Conservation (phyloP, 1,139 yeast species). For the Yamadazyma kanchanaburiensis region DNA sequence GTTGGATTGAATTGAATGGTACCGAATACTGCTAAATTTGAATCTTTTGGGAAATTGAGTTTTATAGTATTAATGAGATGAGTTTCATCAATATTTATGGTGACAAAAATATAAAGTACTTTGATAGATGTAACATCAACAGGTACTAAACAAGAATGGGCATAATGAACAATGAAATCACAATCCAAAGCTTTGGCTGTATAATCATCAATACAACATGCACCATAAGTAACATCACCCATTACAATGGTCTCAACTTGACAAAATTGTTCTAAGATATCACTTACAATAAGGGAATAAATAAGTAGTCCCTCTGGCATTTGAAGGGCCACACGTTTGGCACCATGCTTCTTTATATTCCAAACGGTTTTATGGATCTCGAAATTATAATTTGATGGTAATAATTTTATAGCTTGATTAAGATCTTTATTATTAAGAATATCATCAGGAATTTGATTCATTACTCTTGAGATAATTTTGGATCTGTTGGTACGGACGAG, state of each 20-base stretch:
- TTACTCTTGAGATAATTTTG: conserved; percentile 51
- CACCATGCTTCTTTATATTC: conserved; percentile 74
- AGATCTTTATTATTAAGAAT: conserved; percentile 75
- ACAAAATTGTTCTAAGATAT: conserved; percentile 89
- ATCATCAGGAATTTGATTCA: conserved; percentile 89
- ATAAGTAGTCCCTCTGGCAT: conserved; percentile 96
- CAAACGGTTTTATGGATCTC: conserved; percentile 95
- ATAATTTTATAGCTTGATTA: conserved; percentile 71
- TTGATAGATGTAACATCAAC: conserved; percentile 87
- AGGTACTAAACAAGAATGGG: conserved; percentile 96
- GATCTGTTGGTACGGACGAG: conserved; percentile 25
- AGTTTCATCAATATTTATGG: conserved; percentile 80
- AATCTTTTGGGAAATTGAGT: conserved; percentile 61
- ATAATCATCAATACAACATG: conserved; percentile 96
- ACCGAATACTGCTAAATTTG: conserved; percentile 78
- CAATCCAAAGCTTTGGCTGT: conserved; percentile 92
- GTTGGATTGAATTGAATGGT: conserved; percentile 97
- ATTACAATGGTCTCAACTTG: conserved; percentile 83
- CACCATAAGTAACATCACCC: conserved; percentile 99
- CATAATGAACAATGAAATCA: conserved; percentile 93
- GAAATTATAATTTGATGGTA: conserved; percentile 91
- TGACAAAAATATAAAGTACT: conserved; percentile 92
- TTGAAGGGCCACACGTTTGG: conserved; percentile 82
- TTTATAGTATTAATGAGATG: conserved; percentile 78
- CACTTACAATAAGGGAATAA: conserved; percentile 82